These are phyloP conservation scores for Fusarium hostae DNA, from an alignment of 2,329 filamentous ascomycete species.

Conservation along the genomic window DNA sequence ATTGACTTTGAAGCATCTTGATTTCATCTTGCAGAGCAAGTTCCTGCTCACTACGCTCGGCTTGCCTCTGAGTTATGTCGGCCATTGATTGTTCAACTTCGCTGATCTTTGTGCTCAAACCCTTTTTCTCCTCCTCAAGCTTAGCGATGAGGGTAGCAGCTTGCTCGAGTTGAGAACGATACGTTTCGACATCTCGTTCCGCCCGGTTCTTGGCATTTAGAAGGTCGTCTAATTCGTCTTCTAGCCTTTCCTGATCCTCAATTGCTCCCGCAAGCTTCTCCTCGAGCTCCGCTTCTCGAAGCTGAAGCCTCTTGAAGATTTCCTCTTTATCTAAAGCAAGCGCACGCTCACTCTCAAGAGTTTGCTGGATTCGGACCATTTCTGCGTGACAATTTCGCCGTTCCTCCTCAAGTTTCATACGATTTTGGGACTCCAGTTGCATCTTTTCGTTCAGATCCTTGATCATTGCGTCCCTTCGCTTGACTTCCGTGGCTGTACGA, in stretches of 20 bases:
- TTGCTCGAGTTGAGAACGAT: conserved; percentile 86
- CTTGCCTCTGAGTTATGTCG: conserved; percentile 75
- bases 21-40: conserved; percentile 83
- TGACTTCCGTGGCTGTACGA: conserved; percentile 90
- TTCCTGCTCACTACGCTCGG: conserved; percentile 80
- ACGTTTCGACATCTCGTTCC: conserved; percentile 84
- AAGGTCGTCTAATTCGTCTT: conserved; percentile 91
- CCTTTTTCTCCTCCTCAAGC: conserved; percentile 86
- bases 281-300: conserved; percentile 88
- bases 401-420: conserved; percentile 88
- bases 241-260: conserved; percentile 92
- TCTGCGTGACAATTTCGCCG: conserved; percentile 87
- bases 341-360: conserved; percentile 94
- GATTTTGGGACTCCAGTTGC: conserved; percentile 77
- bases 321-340: conserved; percentile 97
- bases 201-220: conserved; percentile 89
- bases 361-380: conserved; percentile 90
- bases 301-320: conserved; percentile 95
- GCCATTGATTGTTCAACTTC: conserved; percentile 77
- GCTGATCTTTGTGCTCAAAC: conserved; percentile 73
- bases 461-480: conserved; percentile 94
- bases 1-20: conserved; percentile 89
- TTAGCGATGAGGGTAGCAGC: conserved; percentile 87
- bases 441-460: conserved; percentile 86
- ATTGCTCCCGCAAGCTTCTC: conserved; percentile 94